Percentiles rank a stretch among this genome's conserved stretches.
phyloP scores from a whole-genome alignment of 257 asterid species.

The Solanum tacnaense region DNA sequence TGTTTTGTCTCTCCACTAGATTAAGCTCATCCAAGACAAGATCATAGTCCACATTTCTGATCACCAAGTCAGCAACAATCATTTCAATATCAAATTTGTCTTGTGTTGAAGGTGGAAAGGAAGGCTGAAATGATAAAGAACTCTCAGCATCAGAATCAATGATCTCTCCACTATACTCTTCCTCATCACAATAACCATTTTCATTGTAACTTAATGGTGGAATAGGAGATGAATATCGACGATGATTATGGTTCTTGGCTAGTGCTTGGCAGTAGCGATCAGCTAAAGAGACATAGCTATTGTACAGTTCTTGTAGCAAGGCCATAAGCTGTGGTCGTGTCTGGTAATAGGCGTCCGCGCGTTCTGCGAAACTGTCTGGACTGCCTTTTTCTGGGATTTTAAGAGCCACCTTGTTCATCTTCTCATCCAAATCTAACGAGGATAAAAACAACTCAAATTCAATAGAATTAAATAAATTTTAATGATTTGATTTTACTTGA shows the following conservation, averaged over 20 bases:
- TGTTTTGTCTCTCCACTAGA: slow-evolving; percentile 36
- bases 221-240: slow-evolving; percentile 44
- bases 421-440: slow-evolving; percentile 70
- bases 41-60: slow-evolving; percentile 64
- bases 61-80: slow-evolving; percentile 60
- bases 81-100: slow-evolving; percentile 36
- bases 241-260: slow-evolving; percentile 38
- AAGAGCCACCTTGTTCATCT: slow-evolving; percentile 47
- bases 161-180: slow-evolving; percentile 30
- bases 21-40: slow-evolving; percentile 41
- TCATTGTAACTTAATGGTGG: slow-evolving; percentile 23
- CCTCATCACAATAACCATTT: slow-evolving; percentile 19
- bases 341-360: slow-evolving; percentile 74
- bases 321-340: slow-evolving; percentile 78
- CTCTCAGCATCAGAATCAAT: slow-evolving; percentile 80
- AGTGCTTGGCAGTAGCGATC: slow-evolving; percentile 80
- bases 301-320: slow-evolving; percentile 70
- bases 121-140: slow-evolving; percentile 49
- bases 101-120: not conserved
- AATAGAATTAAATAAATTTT: not conserved
- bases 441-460: not conserved
- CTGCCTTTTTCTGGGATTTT: slow-evolving; percentile 27
- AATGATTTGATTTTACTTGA: not conserved
- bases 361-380: slow-evolving; percentile 54
- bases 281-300: slow-evolving; percentile 61